Base-by-base conservation (phyloP, 148 eudicot species). In the Limonium bicolor region DNA sequence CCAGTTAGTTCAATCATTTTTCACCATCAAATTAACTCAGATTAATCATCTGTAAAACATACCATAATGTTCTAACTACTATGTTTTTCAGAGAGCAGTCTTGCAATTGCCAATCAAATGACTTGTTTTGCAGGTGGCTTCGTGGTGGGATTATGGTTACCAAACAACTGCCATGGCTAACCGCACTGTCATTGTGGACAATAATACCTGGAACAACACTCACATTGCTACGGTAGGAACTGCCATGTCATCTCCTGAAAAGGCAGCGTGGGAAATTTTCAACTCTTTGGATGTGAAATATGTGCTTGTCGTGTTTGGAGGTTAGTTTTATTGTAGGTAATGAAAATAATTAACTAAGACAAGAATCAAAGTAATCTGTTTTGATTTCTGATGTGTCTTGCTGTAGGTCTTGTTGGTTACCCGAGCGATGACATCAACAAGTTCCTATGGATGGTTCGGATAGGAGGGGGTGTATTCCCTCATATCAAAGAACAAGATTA, bases 91-190 rank as follows among this genome's bases (percentile, higher is more conserved):
- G n/a, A n/a, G n/a, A n/a, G n/a, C n/a, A n/a, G n/a, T n/a, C n/a
- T n/a, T n/a, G n/a, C n/a, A 24, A 9, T 3, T 34, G 1, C 29
- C 17, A 22, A n/a, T 25, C 27, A 20, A 23, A 17, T 8, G 17
- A 38, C 17, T 27, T 48, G 19, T 40, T 54, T 39, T 70, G 64
- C 69, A 90, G 99, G 95, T 90, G 60, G 99, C 99, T 38, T 90
- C 95, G 52, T 90, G 99, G 99, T 90, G 99, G 99, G 99, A 90
- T 52, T 90, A 90, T 65, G 99, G 99, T 52, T 90, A 90, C 64
- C 95, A 85, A 63, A 90, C 99, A 38, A 90, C 99, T 57, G 99
- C 99, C 16, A 90, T 85, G 99, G 99, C 99, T 24, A 90, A 90
- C 64, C 93, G 99, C 46, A 90, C 99, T 41, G 99, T 90, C 50